Percentiles rank a stretch among this genome's conserved stretches.
Evolutionary conservation across 2,329 filamentous ascomycete genomes (phyloP).

Genomic region (Celoporthe dispersa): DNA sequence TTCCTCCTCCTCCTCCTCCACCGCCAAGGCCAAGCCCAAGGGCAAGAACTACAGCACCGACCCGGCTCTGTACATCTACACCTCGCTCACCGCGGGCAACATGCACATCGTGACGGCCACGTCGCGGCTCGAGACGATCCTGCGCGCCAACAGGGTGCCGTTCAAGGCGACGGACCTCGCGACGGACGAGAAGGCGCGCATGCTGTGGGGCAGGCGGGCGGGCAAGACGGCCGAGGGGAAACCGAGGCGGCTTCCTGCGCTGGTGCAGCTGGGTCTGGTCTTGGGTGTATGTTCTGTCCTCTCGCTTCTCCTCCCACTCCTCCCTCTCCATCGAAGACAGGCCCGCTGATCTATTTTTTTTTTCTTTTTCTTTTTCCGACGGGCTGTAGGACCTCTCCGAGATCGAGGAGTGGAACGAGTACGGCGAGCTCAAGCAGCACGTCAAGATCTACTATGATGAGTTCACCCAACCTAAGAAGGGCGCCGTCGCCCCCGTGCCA

Average conservation of each 20-base stretch:
- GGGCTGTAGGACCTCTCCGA: slow-evolving; percentile 78
- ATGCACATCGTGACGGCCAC: slow-evolving; percentile 97
- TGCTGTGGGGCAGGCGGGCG: slow-evolving; percentile 83
- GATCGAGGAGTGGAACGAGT: slow-evolving; percentile 99
- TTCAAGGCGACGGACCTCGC: slow-evolving; percentile 93
- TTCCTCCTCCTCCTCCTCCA: slow-evolving; percentile 9
- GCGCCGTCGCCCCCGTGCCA: slow-evolving; percentile 53
- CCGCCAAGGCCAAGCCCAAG: slow-evolving; percentile 30
- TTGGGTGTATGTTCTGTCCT: slow-evolving; percentile 71
- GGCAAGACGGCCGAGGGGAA: slow-evolving; percentile 70
- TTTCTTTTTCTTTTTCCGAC: slow-evolving; percentile 10
- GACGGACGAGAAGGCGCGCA: slow-evolving; percentile 84
- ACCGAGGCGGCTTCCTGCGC: slow-evolving; percentile 77
- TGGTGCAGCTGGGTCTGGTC: slow-evolving; percentile 86
- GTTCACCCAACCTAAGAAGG: slow-evolving; percentile 60
- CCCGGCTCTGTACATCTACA: slow-evolving; percentile 88
- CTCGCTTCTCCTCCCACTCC: not conserved
- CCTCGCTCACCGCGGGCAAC: slow-evolving; percentile 91
- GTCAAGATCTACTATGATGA: slow-evolving; percentile 72
- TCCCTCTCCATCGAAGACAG: not conserved
- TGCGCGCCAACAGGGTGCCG: slow-evolving; percentile 91
- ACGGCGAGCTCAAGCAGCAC: slow-evolving; percentile 89
- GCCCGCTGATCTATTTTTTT: not conserved
- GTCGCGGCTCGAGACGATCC: slow-evolving; percentile 91
- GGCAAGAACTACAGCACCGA: slow-evolving; percentile 58